Evolutionary conservation across 257 asterid genomes (phyloP), one percentile per base, ranked within the genome.

Genomic region (Solanum chiquidenum): DNA sequence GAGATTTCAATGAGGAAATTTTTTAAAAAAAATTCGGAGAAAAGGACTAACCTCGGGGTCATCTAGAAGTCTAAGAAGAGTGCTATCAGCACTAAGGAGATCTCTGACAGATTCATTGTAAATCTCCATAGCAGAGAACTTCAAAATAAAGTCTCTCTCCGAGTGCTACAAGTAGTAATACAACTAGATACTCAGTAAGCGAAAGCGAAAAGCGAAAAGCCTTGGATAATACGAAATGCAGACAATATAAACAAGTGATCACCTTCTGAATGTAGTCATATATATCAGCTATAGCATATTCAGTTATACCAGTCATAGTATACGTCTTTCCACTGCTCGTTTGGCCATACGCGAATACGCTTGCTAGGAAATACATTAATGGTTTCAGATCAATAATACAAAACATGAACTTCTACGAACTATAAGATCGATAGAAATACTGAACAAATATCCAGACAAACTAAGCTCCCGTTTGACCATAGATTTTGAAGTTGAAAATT

Each of bases 311-410:
- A 86, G 93, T 92, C 99, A 97, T 97, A 11, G 99, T 97, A 88
- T 88, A 97, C 1, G 99, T 97, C 93, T 97, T 97, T 84, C 99
- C 99, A 85, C 99, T 97, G 94, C 98, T 95, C 7, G 99, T 97
- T 91, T 97, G 99, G 55, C 99, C 99, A 86, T 97, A 95, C 1
- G 99, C 99, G 87, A 97, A 96, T 62, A 97, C 95, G 89, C 98
- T 95, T 62, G 99, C 99, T 97, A 87, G 7, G 87, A 93, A 71
- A 80, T 87, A 42, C 89, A 86, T 23, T 75, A 34, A 66, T 34
- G 86, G 86, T 62, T 69, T 80, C 55, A 88, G 23, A 74, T 44
- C 38, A 84, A 90, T 12, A 44, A 44, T 16, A 73, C 7, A 29
- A 10, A 35, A 46, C 38, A 44, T 46, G 29, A 7, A 79, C 85